Base-by-base conservation (phyloP, 331 rosid species). In the Pyrus hybrid region DNA sequence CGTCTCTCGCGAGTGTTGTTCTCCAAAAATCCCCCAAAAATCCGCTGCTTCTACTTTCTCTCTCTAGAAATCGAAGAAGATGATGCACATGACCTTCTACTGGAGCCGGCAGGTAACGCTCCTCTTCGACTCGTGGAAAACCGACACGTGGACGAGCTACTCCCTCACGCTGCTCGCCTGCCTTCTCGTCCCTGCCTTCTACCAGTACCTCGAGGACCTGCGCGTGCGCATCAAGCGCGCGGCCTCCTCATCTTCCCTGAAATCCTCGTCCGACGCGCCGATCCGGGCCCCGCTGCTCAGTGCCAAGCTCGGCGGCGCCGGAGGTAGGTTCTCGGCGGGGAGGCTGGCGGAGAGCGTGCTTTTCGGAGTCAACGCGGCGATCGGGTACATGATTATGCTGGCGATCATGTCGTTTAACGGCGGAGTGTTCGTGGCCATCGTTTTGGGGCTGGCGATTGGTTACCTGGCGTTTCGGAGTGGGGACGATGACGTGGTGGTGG, bases 81-180 rank as follows among this genome's bases (percentile, higher is more conserved):
- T 95, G 99, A 92, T 95, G 97, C 99, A 95, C 89, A 90, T 92
- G 99, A 92, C 99, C 81, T 92, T 95, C 61, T 95, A 95, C 74
- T 95, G 99, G 99, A 80, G 99, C 85, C 88, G 66, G 29, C 64
- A 83, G 30, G 91, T 90, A 23, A 94, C 92, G 8, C 84, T 95
- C 32, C 86, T 95, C 41, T 5, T 90, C 70, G 87, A 92, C 49
- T 80, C 92, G 3, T 95, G 99, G 97, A 83, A 53, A 23, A 89
- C 99, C 71, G 68, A 80, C 43, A 83, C 92, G 53, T 95, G 97
- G 97, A 64, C 78, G 12, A 66, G 84, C 70, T 95, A 92, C 73
- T 17, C 28, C 2, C 81, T 90, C 74, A 76, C 90, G 72, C 21
- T 95, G n/a, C 68, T 95, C 14, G 97, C 97, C 4, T 92, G 96